Evolutionary conservation across 2,329 filamentous ascomycete species (phyloP).

Genomic region (Trichoderma breve): DNA sequence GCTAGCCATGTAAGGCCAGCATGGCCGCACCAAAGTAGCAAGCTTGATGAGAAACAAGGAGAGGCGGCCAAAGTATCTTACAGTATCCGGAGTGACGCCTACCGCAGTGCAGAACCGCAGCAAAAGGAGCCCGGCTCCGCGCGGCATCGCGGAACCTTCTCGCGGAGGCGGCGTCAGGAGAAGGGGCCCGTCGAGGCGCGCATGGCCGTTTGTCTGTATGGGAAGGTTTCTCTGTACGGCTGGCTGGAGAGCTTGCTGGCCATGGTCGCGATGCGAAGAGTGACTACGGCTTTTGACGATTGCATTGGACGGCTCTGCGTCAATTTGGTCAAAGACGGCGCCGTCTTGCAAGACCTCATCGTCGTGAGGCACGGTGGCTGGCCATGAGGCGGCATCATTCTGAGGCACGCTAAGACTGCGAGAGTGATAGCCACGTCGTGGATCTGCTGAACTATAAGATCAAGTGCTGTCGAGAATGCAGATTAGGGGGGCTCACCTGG

Average conservation of each 20-base stretch:
- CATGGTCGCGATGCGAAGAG: not conserved
- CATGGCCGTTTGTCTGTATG: constrained; percentile 12
- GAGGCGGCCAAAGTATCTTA: constrained; percentile 48
- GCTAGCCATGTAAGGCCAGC: constrained; percentile 68
- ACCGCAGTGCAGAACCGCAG: constrained; percentile 32
- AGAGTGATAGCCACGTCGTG: constrained; percentile 29
- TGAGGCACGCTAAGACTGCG: constrained; percentile 9
- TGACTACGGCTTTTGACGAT: constrained; percentile 18
- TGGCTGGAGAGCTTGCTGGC: not conserved
- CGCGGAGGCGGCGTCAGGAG: constrained; percentile 50
- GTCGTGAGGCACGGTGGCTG: not conserved
- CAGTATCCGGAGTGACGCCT: constrained; percentile 31
- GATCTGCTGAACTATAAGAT: constrained; percentile 32
- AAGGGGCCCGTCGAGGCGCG: constrained; percentile 38
- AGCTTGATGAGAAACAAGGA: constrained; percentile 68
- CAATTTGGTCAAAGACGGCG: not conserved
- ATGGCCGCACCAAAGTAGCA: constrained; percentile 61
- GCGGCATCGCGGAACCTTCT: constrained; percentile 32
- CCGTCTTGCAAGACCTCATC: not conserved
- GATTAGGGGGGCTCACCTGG: constrained; percentile 36
- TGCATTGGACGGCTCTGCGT: not conserved
- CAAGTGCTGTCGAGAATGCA: constrained; percentile 28
- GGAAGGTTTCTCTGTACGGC: not conserved
- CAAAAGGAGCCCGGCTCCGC: constrained; percentile 36
- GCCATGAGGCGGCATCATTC: constrained; percentile 5